Percentiles rank a stretch among this genome's conserved stretches.
These are phyloP conservation scores for Penicillium verrucosum DNA, from an alignment of 2,329 filamentous ascomycete species.

Conservation along the genomic window DNA sequence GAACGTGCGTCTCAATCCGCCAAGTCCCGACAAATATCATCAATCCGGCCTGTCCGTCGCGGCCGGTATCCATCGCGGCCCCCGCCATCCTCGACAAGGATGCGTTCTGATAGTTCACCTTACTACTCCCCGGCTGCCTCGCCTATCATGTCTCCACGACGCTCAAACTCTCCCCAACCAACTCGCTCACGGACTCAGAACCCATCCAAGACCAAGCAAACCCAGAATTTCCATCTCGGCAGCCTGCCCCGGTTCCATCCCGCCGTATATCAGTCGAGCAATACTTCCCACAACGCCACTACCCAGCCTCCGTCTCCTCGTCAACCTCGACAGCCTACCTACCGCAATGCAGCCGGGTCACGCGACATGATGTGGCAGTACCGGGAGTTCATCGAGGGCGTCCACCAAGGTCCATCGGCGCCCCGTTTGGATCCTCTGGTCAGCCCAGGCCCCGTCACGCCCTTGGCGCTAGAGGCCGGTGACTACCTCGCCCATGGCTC, in stretches of 20 bases:
- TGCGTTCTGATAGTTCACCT: slow-evolving; percentile 34
- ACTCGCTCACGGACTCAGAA: slow-evolving; percentile 32
- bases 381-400: slow-evolving; percentile 42
- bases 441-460: slow-evolving; percentile 48
- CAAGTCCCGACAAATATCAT: slow-evolving; percentile 15
- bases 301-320: slow-evolving; percentile 33
- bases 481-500: slow-evolving; percentile 42
- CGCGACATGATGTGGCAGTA: slow-evolving; percentile 43
- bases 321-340: slow-evolving; percentile 32
- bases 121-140: slow-evolving; percentile 33
- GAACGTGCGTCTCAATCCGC: slow-evolving; percentile 24
- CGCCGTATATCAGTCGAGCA: slow-evolving; percentile 40
- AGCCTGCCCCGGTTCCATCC: slow-evolving; percentile 48
- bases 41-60: slow-evolving; percentile 14
- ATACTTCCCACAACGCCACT: slow-evolving; percentile 20
- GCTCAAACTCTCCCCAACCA: slow-evolving; percentile 37
- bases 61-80: slow-evolving; percentile 10
- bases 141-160: slow-evolving; percentile 34
- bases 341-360: slow-evolving; percentile 34
- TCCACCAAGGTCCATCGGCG: slow-evolving; percentile 39
- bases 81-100: slow-evolving; percentile 18
- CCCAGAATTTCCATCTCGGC: slow-evolving; percentile 38
- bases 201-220: slow-evolving; percentile 38
- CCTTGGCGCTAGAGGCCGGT: slow-evolving; percentile 41
- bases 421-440: slow-evolving; percentile 45